These are phyloP conservation scores for Paramyrothecium roridum DNA, from an alignment of 2,329 filamentous ascomycete genomes.

Conservation along the genomic window DNA sequence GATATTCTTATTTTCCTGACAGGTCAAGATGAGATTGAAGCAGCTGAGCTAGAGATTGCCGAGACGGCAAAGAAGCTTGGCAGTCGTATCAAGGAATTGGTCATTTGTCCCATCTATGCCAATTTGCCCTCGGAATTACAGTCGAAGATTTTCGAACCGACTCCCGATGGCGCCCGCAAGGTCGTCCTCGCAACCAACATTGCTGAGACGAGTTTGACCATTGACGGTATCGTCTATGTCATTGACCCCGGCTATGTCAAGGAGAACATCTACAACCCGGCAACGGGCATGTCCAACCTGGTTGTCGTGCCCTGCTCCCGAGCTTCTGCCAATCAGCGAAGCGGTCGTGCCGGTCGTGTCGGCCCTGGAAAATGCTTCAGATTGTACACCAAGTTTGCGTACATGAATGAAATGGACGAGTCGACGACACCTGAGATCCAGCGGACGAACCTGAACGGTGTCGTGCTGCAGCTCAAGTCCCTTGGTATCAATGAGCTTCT, in stretches of 20 bases:
- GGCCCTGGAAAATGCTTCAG: constrained; percentile 91
- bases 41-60: constrained; percentile 76
- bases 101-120: constrained; percentile 91
- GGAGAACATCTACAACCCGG: constrained; percentile 88
- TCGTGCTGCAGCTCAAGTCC: constrained; percentile 83
- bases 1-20: constrained; percentile 95
- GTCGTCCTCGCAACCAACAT: constrained; percentile 96
- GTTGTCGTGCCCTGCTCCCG: constrained; percentile 89
- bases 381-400: constrained; percentile 89
- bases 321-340: constrained; percentile 89
- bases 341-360: constrained; percentile 88
- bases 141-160: constrained; percentile 91
- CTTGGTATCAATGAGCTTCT: constrained; percentile 90
- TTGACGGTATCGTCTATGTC: constrained; percentile 93
- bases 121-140: constrained; percentile 90
- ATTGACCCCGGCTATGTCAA: constrained; percentile 96
- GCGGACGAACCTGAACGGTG: constrained; percentile 79
- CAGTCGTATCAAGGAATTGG: constrained; percentile 76
- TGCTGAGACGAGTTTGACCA: constrained; percentile 91
- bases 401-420: constrained; percentile 92
- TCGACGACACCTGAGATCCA: constrained; percentile 92
- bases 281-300: constrained; percentile 87
- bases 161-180: constrained; percentile 79
- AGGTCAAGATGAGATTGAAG: constrained; percentile 93
- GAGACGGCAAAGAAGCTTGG: constrained; percentile 88